Base-by-base conservation (phyloP, 768 basidiomycete genomes). In the Lactarius hatsudake region DNA sequence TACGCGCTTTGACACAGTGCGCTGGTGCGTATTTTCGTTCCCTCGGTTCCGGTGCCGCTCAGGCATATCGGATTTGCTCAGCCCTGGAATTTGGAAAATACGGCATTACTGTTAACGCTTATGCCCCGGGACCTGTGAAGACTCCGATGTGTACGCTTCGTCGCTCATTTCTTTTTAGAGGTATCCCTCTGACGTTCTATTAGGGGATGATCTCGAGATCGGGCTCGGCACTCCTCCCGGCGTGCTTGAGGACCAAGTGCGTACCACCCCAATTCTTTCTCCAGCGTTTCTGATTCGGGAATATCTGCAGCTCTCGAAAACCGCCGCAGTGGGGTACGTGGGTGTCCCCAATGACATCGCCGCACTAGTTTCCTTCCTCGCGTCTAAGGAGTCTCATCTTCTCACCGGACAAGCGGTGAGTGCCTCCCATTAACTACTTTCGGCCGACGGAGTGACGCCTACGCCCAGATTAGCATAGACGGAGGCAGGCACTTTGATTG, bases 281-380 rank as follows among this genome's bases (percentile, higher is more conserved):
- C 6, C 15, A 7, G 42, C 15, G 1, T 54, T 34, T 42, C 20
- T 10, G 18, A 56, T 61, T 23, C 23, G 4, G 57, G 43, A 48
- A 56, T 28, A 32, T 20, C 3, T 9, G 26, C 17, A 70, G 69
- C 62, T 69, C 38, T 40, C 67, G 17, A 38, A 72, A 53, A 12
- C 40, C 51, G 65, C 70, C 0, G 71, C 74, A 18, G 66, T 73
- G 17, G 71, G 73, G 6, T 55, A 64, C 26, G 64, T 74, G 59
- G 72, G 73, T 20, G 67, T 62, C 9, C 66, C 76, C 0, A 54
- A 67, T 8, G 72, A 78, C 48, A 66, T 78, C 36, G 75, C 77
- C 1, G 62, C 61, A 10, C 36, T 78, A 5, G 77, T 78, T 1
- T 74, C 76, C 9, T 78, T 76, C 70, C 70, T 78, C 34, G 77